Percentiles rank a stretch among this genome's conserved stretches.
Evolutionary conservation across 1,284 basidiomycete genomes (phyloP).

Genomic region (Coriolopsis trogii): DNA sequence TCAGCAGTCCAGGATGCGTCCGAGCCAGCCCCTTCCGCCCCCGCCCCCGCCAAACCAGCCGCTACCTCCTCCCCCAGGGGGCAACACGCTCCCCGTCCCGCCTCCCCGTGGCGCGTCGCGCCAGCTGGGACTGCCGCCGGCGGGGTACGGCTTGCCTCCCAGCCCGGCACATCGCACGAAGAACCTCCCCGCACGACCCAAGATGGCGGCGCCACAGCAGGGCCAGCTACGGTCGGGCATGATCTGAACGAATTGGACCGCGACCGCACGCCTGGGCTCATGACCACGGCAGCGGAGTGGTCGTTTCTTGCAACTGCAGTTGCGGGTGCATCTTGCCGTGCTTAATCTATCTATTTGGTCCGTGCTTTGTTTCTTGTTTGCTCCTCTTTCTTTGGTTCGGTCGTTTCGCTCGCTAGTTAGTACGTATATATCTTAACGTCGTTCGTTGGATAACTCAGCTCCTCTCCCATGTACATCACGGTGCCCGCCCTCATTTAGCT

Average conservation of each 20-base stretch:
- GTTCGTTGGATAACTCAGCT: constrained; percentile 19
- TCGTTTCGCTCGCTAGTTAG: constrained; percentile 11
- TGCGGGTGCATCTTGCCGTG: too few species aligned
- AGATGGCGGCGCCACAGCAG: constrained; percentile 12
- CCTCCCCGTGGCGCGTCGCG: constrained; percentile 16
- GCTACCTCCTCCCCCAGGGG: constrained; percentile 15
- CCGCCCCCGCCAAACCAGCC: constrained; percentile 16
- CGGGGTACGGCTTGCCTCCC: constrained; percentile 18
- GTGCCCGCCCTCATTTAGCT: background rate
- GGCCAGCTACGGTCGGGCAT: constrained; percentile 26
- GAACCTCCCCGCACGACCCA: constrained; percentile 15
- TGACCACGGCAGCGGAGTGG: background rate
- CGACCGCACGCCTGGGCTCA: background rate
- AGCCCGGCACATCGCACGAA: constrained; percentile 19
- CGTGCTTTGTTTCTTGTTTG: constrained; percentile 7
- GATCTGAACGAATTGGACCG: constrained; percentile 13
- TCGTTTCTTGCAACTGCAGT: too few species aligned
- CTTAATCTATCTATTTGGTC: constrained; percentile 7
- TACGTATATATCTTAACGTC: constrained; percentile 24
- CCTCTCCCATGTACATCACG: constrained; percentile 7
- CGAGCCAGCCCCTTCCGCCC: constrained; percentile 17
- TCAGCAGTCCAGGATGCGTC: constrained; percentile 10
- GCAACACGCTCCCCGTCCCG: constrained; percentile 11
- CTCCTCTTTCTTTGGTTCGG: background rate
- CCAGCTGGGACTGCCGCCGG: constrained; percentile 8